Conservation (phyloP, 1,139 yeast genomes). For the Blastobotrys petasosporus region DNA sequence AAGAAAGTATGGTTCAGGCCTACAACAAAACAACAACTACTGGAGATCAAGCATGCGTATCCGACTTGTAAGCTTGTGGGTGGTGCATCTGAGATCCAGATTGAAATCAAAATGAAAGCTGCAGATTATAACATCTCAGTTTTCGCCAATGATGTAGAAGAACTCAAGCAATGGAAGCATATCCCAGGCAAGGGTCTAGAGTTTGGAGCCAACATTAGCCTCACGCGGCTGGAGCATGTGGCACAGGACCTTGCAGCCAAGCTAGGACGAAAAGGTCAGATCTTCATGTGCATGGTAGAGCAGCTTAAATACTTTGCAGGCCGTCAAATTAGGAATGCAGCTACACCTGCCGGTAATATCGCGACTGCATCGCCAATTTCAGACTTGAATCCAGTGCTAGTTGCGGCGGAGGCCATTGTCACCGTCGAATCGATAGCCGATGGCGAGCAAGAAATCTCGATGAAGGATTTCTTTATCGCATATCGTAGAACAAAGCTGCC, state of each 20-base stretch:
- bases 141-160: slow-evolving; percentile 39
- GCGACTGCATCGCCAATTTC: slow-evolving; percentile 48
- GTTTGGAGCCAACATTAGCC: slow-evolving; percentile 40
- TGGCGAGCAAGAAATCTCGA: slow-evolving; percentile 25
- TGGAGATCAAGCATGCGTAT: slow-evolving; percentile 32
- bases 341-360: slow-evolving; percentile 44
- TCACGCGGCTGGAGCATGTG: slow-evolving; percentile 36
- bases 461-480: slow-evolving; percentile 40
- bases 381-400: slow-evolving; percentile 41
- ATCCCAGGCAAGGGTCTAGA: slow-evolving; percentile 35
- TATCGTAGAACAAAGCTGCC: slow-evolving; percentile 39
- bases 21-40: slow-evolving; percentile 35
- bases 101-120: slow-evolving; percentile 41
- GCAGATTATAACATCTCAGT: slow-evolving; percentile 38
- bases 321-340: slow-evolving; percentile 43
- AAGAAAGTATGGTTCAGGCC: slow-evolving; percentile 41
- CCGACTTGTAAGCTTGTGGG: slow-evolving; percentile 41
- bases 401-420: slow-evolving; percentile 37
- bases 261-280: slow-evolving; percentile 29
- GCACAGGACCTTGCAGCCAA: slow-evolving; percentile 29
- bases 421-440: slow-evolving; percentile 33
- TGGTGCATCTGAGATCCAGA: slow-evolving; percentile 44
- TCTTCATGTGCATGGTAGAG: slow-evolving; percentile 35
- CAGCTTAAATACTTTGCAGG: slow-evolving; percentile 45
- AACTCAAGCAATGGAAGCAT: slow-evolving; percentile 33